Conservation (phyloP, 257 asterid genomes). For the Nicotiana knightiana region DNA sequence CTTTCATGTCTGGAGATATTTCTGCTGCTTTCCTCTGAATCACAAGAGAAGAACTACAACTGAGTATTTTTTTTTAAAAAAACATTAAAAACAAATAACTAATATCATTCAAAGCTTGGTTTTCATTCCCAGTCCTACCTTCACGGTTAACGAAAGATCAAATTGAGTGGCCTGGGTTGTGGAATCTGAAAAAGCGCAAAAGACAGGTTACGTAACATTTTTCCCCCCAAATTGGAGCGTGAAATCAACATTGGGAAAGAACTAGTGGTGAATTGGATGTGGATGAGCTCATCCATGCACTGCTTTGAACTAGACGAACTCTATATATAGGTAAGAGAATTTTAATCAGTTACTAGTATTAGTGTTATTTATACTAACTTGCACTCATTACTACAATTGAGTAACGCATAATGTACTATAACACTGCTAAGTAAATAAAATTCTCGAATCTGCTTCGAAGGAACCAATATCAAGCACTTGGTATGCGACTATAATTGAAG, state of each 20-base stretch:
- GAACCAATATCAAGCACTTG: neutral
- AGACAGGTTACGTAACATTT: neutral
- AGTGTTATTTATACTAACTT: no score
- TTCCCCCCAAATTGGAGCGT: neutral
- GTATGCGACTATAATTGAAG: neutral
- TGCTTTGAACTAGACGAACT: neutral
- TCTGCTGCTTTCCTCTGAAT: conserved; percentile 67
- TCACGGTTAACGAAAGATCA: conserved; percentile 43
- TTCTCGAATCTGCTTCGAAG: neutral
- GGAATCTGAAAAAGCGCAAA: conserved; percentile 9
- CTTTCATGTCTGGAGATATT: conserved; percentile 63
- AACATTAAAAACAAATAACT: neutral
- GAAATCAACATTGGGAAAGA: neutral
- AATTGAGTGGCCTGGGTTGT: conserved; percentile 26
- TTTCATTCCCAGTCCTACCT: conserved; percentile 38
- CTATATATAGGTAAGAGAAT: neutral
- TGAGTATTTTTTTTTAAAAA: conserved; percentile 10
- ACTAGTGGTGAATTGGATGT: neutral
- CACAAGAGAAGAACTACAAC: conserved; percentile 25
- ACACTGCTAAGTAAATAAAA: no score
- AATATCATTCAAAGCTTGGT: neutral
- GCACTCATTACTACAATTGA: neutral
- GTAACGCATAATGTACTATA: neutral
- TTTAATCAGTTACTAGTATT: no score
- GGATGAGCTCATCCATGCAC: no score